A percentile compares a stretch with the other conserved stretches of the same genome.
Conservation (phyloP, 805 yeast genomes). For the Starmerella floricola region DNA sequence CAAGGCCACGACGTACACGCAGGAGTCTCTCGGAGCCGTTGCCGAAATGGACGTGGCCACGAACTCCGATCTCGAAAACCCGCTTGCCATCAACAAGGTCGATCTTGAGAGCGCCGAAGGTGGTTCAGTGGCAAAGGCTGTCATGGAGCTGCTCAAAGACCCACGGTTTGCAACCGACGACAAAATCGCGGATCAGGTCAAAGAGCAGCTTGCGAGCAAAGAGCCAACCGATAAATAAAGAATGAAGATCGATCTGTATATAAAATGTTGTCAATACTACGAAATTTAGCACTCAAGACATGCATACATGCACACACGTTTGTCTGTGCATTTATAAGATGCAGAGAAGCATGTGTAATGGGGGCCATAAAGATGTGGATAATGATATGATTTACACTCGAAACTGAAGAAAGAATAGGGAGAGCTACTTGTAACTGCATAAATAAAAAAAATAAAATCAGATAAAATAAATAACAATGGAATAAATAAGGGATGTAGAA, state of each 20-base stretch:
- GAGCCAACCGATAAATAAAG: constrained; percentile 1
- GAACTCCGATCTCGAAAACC: constrained; percentile 19
- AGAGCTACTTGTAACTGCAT: background rate
- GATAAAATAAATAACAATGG: background rate
- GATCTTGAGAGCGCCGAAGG: constrained; percentile 23
- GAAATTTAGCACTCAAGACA: too few relatives aligned
- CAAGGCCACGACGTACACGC: constrained; percentile 52
- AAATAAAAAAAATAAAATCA: background rate
- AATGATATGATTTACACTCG: too few relatives aligned
- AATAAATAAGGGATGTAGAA: constrained; percentile 1
- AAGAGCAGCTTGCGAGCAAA: constrained; percentile 11
- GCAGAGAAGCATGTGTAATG: too few relatives aligned
- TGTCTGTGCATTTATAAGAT: too few relatives aligned
- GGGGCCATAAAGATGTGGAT: too few relatives aligned
- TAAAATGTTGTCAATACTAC: too few relatives aligned
- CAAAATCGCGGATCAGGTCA: constrained; percentile 5
- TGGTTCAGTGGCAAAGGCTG: constrained; percentile 51
- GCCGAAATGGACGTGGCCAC: constrained; percentile 21
- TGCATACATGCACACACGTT: too few relatives aligned
- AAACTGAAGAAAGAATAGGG: too few relatives aligned
- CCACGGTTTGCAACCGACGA: constrained; percentile 30
- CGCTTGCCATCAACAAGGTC: constrained; percentile 23
- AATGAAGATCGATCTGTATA: too few relatives aligned
- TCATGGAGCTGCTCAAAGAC: constrained; percentile 55
- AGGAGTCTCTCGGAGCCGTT: constrained; percentile 39